These are phyloP conservation scores for Oleoguttula mirabilis DNA, from an alignment of 495 filamentous ascomycete genomes.

Conservation along the genomic window DNA sequence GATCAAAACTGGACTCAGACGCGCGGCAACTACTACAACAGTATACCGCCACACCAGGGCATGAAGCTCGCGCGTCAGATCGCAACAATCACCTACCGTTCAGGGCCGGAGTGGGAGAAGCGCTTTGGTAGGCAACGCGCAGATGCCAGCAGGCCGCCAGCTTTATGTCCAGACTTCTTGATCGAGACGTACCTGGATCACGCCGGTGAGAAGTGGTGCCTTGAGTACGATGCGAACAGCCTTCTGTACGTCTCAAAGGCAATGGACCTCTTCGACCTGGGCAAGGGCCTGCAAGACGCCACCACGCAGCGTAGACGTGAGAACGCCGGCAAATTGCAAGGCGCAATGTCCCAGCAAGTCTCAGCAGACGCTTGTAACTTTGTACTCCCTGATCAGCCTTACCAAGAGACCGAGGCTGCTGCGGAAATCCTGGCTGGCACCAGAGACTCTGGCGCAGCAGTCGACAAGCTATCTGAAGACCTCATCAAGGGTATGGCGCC, in stretches of 20 bases:
- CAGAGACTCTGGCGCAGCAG: background rate
- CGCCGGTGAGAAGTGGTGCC: conserved; percentile 94
- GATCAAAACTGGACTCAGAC: conserved; percentile 75
- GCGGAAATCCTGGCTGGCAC: conserved; percentile 21
- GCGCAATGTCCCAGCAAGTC: conserved; percentile 22
- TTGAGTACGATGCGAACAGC: conserved; percentile 97
- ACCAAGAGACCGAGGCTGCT: conserved; percentile 59
- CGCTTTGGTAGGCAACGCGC: conserved; percentile 82
- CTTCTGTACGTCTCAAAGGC: conserved; percentile 95
- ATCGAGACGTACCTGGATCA: conserved; percentile 99
- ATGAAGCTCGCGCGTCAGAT: conserved; percentile 98
- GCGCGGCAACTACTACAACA: conserved; percentile 92
- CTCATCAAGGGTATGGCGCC: conserved; percentile 61
- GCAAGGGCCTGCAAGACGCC: conserved; percentile 47
- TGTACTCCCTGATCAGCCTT: conserved; percentile 73
- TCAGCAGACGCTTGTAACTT: conserved; percentile 51
- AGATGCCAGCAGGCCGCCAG: conserved; percentile 73
- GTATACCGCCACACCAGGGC: conserved; percentile 80
- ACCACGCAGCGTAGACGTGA: conserved; percentile 39
- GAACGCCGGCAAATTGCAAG: conserved; percentile 37
- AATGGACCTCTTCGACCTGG: conserved; percentile 97
- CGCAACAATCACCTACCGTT: conserved; percentile 93
- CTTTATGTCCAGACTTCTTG: conserved; percentile 90
- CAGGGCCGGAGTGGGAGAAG: conserved; percentile 94
- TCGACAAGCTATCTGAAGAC: conserved; percentile 50